Evolutionary conservation across 768 basidiomycete species (phyloP).

Genomic region (Psilocybe cyanescens): DNA sequence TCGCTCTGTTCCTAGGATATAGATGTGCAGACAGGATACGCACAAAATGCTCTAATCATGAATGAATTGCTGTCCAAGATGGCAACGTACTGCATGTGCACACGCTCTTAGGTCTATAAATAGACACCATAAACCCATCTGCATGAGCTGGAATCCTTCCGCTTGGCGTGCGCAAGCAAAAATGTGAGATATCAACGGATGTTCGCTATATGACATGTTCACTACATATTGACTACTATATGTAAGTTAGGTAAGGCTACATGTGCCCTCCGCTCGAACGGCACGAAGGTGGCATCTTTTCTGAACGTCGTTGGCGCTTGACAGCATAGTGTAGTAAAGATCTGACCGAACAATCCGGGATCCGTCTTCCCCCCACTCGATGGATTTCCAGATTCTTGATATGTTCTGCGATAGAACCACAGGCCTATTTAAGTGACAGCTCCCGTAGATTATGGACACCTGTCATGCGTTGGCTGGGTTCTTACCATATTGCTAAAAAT

Average conservation of each 20-base stretch:
- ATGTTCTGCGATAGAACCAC: conserved; percentile 4
- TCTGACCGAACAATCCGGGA: conserved; percentile 8
- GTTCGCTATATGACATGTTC: neutral
- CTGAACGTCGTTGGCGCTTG: neutral
- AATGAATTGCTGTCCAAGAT: neutral
- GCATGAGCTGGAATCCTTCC: neutral
- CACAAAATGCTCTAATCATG: neutral
- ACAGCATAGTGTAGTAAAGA: neutral
- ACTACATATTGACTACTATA: neutral
- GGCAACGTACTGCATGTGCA: neutral
- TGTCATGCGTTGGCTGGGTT: neutral
- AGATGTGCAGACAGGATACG: neutral
- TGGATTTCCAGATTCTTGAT: conserved; percentile 4
- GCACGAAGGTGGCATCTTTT: conserved; percentile 1
- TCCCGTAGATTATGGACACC: neutral
- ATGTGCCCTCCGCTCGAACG: neutral
- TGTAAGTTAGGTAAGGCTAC: neutral
- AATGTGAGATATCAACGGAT: neutral
- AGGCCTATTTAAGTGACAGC: conserved; percentile 3
- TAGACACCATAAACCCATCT: neutral
- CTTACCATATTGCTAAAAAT: conserved; percentile 1
- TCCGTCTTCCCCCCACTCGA: neutral
- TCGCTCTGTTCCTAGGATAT: neutral
- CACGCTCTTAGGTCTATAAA: neutral
- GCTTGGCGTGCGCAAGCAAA: neutral